These are phyloP conservation scores for Penicillium aurantiogriseum DNA, from an alignment of 2,329 filamentous ascomycete species.

Conservation along the genomic window DNA sequence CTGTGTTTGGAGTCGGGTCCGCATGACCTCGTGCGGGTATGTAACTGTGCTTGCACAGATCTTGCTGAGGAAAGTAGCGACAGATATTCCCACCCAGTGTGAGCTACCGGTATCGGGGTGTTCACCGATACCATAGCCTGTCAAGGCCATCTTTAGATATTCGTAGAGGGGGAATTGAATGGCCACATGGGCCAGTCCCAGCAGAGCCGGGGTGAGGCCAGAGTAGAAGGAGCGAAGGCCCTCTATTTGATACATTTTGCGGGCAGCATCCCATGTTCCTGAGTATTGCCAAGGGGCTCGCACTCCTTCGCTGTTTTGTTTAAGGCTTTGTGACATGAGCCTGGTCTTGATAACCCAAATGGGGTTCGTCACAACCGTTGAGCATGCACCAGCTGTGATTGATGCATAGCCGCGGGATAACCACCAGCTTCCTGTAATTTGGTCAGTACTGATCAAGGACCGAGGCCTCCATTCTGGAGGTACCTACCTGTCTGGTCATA, in stretches of 20 bases:
- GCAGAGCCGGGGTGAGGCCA: constrained; percentile 83
- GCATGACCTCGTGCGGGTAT: constrained; percentile 94
- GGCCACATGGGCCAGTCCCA: constrained; percentile 91
- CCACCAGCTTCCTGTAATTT: constrained; percentile 65
- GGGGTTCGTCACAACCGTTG: constrained; percentile 90
- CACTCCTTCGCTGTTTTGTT: constrained; percentile 52
- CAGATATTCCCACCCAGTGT: constrained; percentile 80
- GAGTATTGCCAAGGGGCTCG: constrained; percentile 76
- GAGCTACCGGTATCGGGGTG: constrained; percentile 59
- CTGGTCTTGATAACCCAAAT: constrained; percentile 99
- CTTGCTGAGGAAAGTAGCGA: constrained; percentile 90
- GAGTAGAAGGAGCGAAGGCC: constrained; percentile 92
- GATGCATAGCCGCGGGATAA: constrained; percentile 85
- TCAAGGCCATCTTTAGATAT: constrained; percentile 85
- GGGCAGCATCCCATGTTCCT: constrained; percentile 84
- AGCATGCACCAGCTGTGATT: constrained; percentile 84
- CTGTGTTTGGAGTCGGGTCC: constrained; percentile 91
- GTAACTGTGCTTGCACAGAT: constrained; percentile 91
- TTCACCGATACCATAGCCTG: constrained; percentile 82
- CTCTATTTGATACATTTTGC: constrained; percentile 92
- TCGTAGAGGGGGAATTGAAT: constrained; percentile 98
- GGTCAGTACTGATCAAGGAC: constrained; percentile 4
- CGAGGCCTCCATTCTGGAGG: neutral
- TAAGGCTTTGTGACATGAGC: constrained; percentile 83
- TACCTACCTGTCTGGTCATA: constrained; percentile 63